Conservation (phyloP, 495 filamentous ascomycete species). For the Penicillium chermesinum region DNA sequence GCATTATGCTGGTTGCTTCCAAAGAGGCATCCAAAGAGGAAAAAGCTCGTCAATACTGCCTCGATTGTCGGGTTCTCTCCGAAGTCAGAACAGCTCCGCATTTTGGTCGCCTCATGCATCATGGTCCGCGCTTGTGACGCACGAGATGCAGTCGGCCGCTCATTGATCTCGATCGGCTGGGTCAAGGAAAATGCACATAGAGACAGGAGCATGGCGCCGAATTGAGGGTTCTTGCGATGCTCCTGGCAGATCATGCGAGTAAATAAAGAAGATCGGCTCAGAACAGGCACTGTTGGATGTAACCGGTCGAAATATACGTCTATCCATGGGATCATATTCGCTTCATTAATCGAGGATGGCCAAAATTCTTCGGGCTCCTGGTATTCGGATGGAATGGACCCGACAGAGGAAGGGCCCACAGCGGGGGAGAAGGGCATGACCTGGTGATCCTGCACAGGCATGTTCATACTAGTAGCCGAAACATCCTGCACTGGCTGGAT, state of each 20-base stretch:
- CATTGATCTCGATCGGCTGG: conserved; percentile 62
- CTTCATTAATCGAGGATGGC: conserved; percentile 36
- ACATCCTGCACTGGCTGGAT: conserved; percentile 27
- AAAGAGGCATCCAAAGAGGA: conserved; percentile 72
- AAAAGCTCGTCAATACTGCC: conserved; percentile 71
- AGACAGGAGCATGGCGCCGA: conserved; percentile 62
- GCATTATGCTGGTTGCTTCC: conserved; percentile 55
- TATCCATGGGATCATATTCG: conserved; percentile 53
- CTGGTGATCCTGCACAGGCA: conserved; percentile 17
- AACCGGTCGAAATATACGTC: conserved; percentile 81
- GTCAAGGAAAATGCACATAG: conserved; percentile 82
- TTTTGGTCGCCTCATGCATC: conserved; percentile 70
- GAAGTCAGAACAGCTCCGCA: conserved; percentile 71
- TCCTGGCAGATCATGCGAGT: conserved; percentile 56
- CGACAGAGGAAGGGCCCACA: conserved; percentile 6
- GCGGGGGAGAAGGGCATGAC: conserved; percentile 20
- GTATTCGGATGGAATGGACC: conserved; percentile 15
- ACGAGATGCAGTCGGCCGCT: conserved; percentile 38
- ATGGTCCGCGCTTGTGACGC: conserved; percentile 53
- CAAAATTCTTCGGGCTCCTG: conserved; percentile 22
- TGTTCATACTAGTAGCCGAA: conserved; percentile 13
- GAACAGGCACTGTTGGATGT: conserved; percentile 74
- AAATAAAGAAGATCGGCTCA: conserved; percentile 60
- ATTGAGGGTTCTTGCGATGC: conserved; percentile 63
- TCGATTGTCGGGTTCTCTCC: conserved; percentile 65